Evolutionary conservation across 2,329 filamentous ascomycete species (phyloP).

Genomic region (Colletotrichum liaoningense): DNA sequence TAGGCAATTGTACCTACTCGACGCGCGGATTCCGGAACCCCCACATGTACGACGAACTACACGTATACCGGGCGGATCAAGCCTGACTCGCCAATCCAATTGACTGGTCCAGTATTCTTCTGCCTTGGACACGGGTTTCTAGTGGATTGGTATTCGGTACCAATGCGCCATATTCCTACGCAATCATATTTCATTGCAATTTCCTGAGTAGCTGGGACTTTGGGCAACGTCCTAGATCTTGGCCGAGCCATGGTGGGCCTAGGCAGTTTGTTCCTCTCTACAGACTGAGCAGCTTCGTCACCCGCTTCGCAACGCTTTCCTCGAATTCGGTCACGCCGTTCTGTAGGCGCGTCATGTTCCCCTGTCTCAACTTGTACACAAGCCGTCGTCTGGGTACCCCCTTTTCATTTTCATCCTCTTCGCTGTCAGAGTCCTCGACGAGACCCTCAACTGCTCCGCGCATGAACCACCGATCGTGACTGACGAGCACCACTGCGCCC

Average conservation of each 20-base stretch:
- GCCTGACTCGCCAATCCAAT: constrained; percentile 9
- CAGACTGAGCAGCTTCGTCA: constrained; percentile 53
- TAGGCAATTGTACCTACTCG: neutral
- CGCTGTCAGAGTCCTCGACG: constrained; percentile 49
- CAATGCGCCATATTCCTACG: neutral
- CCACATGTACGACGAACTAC: neutral
- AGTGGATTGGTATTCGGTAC: too few relatives aligned
- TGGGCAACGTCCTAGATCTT: neutral
- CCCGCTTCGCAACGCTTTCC: constrained; percentile 69
- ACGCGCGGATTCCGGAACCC: constrained; percentile 14
- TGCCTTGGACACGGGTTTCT: neutral
- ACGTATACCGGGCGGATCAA: neutral
- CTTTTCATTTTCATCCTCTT: constrained; percentile 56
- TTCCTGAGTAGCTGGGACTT: neutral
- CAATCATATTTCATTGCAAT: too few relatives aligned
- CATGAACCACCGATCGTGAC: constrained; percentile 86
- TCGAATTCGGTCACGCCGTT: constrained; percentile 76
- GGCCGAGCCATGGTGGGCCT: neutral
- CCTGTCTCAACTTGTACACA: constrained; percentile 71
- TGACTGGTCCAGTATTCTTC: neutral
- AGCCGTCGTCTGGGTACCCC: constrained; percentile 57
- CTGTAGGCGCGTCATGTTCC: constrained; percentile 65
- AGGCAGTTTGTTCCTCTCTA: neutral
- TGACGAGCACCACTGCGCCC: constrained; percentile 81
- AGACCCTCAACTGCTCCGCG: constrained; percentile 77